phyloP scores from a whole-genome alignment of 1,139 yeast genomes.

The Suhomyces terraborum region DNA sequence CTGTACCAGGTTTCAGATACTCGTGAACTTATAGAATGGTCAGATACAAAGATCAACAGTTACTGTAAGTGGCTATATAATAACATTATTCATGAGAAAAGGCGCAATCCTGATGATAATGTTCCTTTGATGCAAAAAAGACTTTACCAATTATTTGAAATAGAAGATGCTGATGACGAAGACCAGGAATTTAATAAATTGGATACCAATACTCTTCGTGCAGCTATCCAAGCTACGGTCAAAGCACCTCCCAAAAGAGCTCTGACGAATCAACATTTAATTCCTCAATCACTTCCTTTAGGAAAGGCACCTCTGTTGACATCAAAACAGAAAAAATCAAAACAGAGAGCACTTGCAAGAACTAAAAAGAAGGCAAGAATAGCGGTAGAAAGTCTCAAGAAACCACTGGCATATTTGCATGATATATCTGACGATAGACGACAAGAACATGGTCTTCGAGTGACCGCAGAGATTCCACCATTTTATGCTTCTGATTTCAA shows the following conservation, averaged over 20 bases:
- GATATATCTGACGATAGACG: no score
- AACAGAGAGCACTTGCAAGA: no score
- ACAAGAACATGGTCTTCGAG: no score
- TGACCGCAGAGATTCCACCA: no score
- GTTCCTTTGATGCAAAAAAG: constrained; percentile 36
- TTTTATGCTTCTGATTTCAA: no score
- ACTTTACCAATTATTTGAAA: constrained; percentile 37
- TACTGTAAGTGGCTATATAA: constrained; percentile 47
- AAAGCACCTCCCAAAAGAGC: background rate
- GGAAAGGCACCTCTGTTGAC: no score
- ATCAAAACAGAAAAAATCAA: no score
- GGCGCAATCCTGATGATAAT: constrained; percentile 18
- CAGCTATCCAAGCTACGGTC: background rate
- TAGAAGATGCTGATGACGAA: constrained; percentile 17
- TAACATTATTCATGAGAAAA: constrained; percentile 31
- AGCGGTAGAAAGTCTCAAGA: no score
- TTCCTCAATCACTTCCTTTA: no score
- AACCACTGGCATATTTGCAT: no score
- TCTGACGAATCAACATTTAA: no score
- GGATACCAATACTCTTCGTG: background rate
- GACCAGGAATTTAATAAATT: background rate
- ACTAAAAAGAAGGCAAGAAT: no score
- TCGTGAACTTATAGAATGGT: constrained; percentile 39
- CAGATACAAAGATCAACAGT: constrained; percentile 36
- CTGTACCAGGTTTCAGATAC: constrained; percentile 19